A percentile compares a stretch with the other conserved stretches of the same genome.
These are phyloP conservation scores for Jaminaea rosea DNA, from an alignment of 1,284 basidiomycete genomes.

Conservation along the genomic window DNA sequence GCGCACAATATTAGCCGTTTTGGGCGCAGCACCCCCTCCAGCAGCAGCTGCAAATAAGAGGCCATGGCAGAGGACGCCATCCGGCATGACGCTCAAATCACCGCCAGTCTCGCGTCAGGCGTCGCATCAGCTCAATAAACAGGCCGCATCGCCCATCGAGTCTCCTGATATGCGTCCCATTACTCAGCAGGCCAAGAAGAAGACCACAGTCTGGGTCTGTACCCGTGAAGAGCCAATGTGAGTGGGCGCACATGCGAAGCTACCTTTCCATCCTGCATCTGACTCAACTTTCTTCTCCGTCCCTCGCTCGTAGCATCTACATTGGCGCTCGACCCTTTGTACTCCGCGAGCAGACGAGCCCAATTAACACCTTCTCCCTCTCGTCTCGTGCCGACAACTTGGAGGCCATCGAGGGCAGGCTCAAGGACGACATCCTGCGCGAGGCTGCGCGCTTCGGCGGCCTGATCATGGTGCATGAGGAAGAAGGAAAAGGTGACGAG, in stretches of 20 bases:
- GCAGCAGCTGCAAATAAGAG: too few species aligned
- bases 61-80: too few species aligned
- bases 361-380: conserved; percentile 68
- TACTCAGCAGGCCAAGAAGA: too few species aligned
- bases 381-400: conserved; percentile 89
- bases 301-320: conserved; percentile 82
- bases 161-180: too few species aligned
- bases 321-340: conserved; percentile 92
- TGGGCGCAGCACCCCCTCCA: conserved; percentile 50
- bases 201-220: conserved; percentile 52
- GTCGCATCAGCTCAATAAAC: too few species aligned
- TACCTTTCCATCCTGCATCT: background rate
- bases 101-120: too few species aligned
- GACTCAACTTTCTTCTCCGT: conserved; percentile 10
- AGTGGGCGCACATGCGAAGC: conserved; percentile 25
- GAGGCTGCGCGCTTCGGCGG: conserved; percentile 82
- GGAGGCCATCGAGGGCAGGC: conserved; percentile 81
- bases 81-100: too few species aligned
- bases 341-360: conserved; percentile 79
- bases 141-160: too few species aligned
- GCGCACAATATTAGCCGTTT: conserved; percentile 77
- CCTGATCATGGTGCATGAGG: conserved; percentile 84
- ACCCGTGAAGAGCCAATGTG: conserved; percentile 50
- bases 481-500: conserved; percentile 51
- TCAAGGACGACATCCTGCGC: conserved; percentile 81